Base-by-base conservation (phyloP, 768 basidiomycete species). In the Mycena indigotica region DNA sequence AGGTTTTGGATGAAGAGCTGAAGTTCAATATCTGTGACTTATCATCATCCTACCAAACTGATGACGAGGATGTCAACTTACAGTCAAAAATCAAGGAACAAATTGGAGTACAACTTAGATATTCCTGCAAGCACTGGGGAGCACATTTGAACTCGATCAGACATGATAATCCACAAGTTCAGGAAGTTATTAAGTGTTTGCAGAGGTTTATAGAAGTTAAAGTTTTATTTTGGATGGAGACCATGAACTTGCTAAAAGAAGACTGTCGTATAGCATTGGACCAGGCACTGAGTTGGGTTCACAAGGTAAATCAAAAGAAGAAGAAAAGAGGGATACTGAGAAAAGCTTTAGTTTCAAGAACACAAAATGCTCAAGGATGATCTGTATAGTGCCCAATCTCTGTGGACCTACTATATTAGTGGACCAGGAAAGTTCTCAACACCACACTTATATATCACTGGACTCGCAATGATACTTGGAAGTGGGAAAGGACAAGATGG, bases 1-100 rank as follows among this genome's bases (percentile, higher is more conserved):
- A 48, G 26, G 52, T 52, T 28, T 19, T 57, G 56, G 35, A 57
- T 41, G 45, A 28, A 24, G 26, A 21, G 21, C 50, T 57, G 13
- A 24, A 29, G n/a, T 57, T 57, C 56, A 57, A 57, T 32, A 57
- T 52, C 8, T 57, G 56, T 40, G 26, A 40, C 19, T 38, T 57
- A 12, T 16, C 29, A 26, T 57, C 56, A 16, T 57, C 56, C 15
- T 57, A 52, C 35, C 21, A 52, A 23, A 25, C 32, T 17, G 40
- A 57, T 41, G 48, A 50, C 13, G 55, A 57, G 28, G 55, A n/a
- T 25, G 19, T 35, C 12, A 48, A 35, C 19, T 48, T 56, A 12
- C 30, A 28, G 30, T 28, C 35, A 35, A 48, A 26, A 38, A 50
- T 29, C 32, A 16, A 32, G n/a, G 13, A 10, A 50, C n/a, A n/a